Evolutionary conservation across 352 stramenopile species (phyloP).

Genomic region (Pythium dissimile): DNA sequence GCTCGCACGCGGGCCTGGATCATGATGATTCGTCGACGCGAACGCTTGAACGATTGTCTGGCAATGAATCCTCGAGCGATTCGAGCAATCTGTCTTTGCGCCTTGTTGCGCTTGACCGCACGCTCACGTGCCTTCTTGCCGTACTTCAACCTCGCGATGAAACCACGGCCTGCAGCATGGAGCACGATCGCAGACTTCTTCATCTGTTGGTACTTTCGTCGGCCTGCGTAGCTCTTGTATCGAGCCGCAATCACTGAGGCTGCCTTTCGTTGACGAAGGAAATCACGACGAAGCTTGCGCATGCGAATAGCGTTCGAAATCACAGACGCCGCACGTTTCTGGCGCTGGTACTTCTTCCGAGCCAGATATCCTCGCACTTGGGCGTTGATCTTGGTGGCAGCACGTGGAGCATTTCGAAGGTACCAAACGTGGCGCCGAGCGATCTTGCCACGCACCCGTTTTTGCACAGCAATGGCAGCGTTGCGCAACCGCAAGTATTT

Average conservation of each 20-base stretch:
- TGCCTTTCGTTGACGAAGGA: constrained; percentile 58
- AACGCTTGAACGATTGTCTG: constrained; percentile 44
- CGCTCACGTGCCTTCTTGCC: constrained; percentile 82
- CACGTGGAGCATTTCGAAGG: constrained; percentile 65
- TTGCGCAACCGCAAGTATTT: constrained; percentile 69
- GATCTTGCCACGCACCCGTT: constrained; percentile 60
- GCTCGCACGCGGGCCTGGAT: constrained; percentile 84
- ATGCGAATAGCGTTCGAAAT: constrained; percentile 74
- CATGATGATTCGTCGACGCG: constrained; percentile 72
- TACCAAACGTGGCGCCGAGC: constrained; percentile 69
- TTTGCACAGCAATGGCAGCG: constrained; percentile 69
- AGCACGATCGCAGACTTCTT: constrained; percentile 69
- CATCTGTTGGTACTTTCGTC: constrained; percentile 66
- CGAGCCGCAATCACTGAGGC: constrained; percentile 66
- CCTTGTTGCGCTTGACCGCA: constrained; percentile 68
- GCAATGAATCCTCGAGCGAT: constrained; percentile 71
- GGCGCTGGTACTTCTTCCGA: constrained; percentile 59
- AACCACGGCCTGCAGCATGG: constrained; percentile 75
- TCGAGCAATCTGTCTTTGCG: constrained; percentile 74
- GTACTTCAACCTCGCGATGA: constrained; percentile 80
- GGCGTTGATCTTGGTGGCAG: constrained; percentile 78
- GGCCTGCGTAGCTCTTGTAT: constrained; percentile 68
- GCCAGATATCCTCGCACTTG: constrained; percentile 65
- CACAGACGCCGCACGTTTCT: constrained; percentile 65
- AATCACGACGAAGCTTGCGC: constrained; percentile 55